These are phyloP conservation scores for Pythium aquatile DNA, from an alignment of 352 stramenopile genomes.

Conservation along the genomic window DNA sequence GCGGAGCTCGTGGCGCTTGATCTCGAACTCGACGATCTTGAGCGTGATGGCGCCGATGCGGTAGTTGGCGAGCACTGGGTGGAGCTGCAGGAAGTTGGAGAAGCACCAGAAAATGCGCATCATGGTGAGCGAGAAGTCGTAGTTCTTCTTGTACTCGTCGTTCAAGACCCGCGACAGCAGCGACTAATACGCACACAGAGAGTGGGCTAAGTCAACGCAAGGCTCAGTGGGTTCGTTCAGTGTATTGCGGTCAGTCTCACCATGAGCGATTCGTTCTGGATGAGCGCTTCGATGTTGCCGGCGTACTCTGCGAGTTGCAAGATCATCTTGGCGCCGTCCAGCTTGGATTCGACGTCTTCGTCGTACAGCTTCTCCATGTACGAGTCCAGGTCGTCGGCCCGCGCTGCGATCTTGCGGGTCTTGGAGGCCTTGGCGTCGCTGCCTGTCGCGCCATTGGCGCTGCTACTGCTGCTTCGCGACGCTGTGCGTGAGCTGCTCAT, in stretches of 20 bases:
- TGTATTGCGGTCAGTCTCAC: too few species aligned
- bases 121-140: constrained; percentile 93
- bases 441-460: neutral
- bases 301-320: constrained; percentile 88
- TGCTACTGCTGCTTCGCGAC: constrained; percentile 28
- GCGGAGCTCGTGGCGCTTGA: constrained; percentile 86
- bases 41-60: constrained; percentile 92
- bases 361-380: constrained; percentile 96
- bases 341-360: constrained; percentile 81
- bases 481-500: constrained; percentile 17
- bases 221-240: too few species aligned
- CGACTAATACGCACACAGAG: constrained; percentile 34
- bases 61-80: constrained; percentile 91
- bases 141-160: constrained; percentile 95
- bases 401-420: constrained; percentile 52
- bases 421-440: constrained; percentile 30
- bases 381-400: constrained; percentile 84
- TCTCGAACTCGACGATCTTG: constrained; percentile 94
- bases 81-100: constrained; percentile 94
- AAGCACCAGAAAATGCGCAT: constrained; percentile 95
- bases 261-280: constrained; percentile 95
- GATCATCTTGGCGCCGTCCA: constrained; percentile 90
- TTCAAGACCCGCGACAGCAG: constrained; percentile 92
- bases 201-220: neutral
- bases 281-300: constrained; percentile 89